Evolutionary conservation across 192 early-diverging fungal species (phyloP).

Genomic region (Thoreauomyces humboldtii): DNA sequence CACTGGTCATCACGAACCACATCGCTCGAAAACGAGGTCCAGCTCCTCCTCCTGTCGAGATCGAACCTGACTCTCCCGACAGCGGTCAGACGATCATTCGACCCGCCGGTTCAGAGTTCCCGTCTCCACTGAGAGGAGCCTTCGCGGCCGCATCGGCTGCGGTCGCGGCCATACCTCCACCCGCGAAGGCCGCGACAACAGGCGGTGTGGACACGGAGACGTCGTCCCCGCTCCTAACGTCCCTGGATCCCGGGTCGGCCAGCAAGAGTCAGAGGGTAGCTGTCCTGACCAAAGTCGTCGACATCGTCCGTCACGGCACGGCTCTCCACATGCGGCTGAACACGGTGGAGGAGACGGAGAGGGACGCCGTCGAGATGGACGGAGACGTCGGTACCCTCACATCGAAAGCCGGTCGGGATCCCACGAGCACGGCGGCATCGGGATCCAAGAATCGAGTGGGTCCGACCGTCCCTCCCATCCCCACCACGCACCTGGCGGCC

Average conservation of each 20-base stretch:
- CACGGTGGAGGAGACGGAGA: neutral
- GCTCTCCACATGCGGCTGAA: conserved; percentile 4
- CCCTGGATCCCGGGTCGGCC: neutral
- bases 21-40: neutral
- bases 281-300: conserved; percentile 9
- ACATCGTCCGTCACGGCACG: conserved; percentile 14
- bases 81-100: neutral
- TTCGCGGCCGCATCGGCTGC: too few species aligned
- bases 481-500: conserved; percentile 14
- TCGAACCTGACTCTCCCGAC: neutral
- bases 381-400: neutral
- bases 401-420: too few species aligned
- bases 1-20: neutral
- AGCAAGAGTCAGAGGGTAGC: neutral
- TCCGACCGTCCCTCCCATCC: too few species aligned
- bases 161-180: too few species aligned
- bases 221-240: neutral
- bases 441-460: too few species aligned
- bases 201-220: too few species aligned
- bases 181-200: too few species aligned
- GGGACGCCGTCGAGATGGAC: neutral
- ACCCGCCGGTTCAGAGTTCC: neutral
- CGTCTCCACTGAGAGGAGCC: too few species aligned
- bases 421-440: too few species aligned
- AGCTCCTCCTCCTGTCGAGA: neutral